These are phyloP conservation scores for Coprinopsis cinerea DNA, from an alignment of 768 basidiomycete species.

Conservation along the genomic window DNA sequence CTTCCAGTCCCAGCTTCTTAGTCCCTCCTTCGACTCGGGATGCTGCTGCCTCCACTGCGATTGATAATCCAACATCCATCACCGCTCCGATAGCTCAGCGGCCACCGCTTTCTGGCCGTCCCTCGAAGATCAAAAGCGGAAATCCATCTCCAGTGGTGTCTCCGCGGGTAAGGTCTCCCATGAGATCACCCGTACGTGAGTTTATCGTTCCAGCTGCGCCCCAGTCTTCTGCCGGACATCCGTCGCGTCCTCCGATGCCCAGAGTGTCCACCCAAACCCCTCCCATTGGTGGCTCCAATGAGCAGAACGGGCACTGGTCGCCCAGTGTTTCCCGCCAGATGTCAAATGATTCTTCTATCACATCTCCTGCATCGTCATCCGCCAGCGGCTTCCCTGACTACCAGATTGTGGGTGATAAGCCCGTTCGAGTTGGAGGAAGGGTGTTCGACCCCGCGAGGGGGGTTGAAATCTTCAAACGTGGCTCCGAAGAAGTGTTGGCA, in stretches of 20 bases:
- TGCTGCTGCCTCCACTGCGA: not conserved
- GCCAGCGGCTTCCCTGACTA: conserved; percentile 42
- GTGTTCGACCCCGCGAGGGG: conserved; percentile 86
- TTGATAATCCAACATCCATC: not conserved
- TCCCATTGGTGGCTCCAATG: conserved; percentile 3
- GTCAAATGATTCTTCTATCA: conserved; percentile 46
- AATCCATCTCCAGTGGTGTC: conserved; percentile 1
- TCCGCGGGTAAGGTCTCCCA: conserved; percentile 17
- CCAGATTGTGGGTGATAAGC: conserved; percentile 16
- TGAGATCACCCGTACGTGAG: conserved; percentile 18
- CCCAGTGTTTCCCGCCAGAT: conserved; percentile 30
- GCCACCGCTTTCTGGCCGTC: not conserved
- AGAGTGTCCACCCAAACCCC: conserved; percentile 17
- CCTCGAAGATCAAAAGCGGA: conserved; percentile 1
- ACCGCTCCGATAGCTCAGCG: not conserved
- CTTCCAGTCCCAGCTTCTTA: not conserved
- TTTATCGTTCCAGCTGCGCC: conserved; percentile 19
- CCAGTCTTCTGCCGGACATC: conserved; percentile 9
- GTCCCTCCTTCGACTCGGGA: conserved; percentile 1
- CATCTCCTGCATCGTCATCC: conserved; percentile 50
- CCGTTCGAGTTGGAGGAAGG: conserved; percentile 45
- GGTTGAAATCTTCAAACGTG: conserved; percentile 80
- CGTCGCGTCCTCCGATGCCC: conserved; percentile 1
- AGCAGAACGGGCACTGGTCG: conserved; percentile 11
- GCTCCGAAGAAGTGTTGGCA: conserved; percentile 82